Percentiles rank a stretch among this genome's conserved stretches.
Evolutionary conservation across 2,329 filamentous ascomycete species (phyloP).

Genomic region (Raffaelea arxii): DNA sequence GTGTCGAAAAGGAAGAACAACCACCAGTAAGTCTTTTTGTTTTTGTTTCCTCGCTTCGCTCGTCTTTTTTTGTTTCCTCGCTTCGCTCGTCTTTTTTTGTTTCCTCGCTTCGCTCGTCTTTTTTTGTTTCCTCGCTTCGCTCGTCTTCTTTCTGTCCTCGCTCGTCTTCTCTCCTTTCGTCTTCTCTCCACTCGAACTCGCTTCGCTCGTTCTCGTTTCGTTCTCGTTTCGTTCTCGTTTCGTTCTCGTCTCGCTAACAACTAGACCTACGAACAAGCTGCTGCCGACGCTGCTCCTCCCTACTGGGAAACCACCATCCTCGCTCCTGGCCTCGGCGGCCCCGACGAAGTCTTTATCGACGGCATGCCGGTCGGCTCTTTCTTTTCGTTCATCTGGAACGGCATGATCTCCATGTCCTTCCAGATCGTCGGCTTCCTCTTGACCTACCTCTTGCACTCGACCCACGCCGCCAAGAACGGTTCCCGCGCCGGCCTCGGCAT

Average conservation of each 20-base stretch:
- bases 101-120: background rate
- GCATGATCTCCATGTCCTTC: slow-evolving; percentile 96
- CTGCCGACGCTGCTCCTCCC: slow-evolving; percentile 87
- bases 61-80: background rate
- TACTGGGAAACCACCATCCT: slow-evolving; percentile 99
- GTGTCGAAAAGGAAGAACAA: slow-evolving; percentile 76
- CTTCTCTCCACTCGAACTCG: background rate
- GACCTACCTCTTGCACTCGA: slow-evolving; percentile 95
- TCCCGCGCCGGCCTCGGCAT: slow-evolving; percentile 90
- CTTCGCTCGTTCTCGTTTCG: background rate
- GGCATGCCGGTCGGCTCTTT: slow-evolving; percentile 85
- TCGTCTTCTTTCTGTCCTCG: no score
- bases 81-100: no score
- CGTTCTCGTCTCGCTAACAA: background rate
- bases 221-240: no score
- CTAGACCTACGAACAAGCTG: slow-evolving; percentile 95
- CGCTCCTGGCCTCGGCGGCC: slow-evolving; percentile 78
- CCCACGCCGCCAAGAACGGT: slow-evolving; percentile 95
- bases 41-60: background rate
- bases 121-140: background rate
- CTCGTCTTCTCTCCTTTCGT: no score
- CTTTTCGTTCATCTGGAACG: slow-evolving; percentile 85
- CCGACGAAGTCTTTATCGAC: slow-evolving; percentile 93
- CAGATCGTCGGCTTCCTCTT: slow-evolving; percentile 94
- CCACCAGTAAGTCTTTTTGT: slow-evolving; percentile 65